These are phyloP conservation scores for Saccharomycopsis sp. DNA, from an alignment of 805 yeast species.

Conservation along the genomic window DNA sequence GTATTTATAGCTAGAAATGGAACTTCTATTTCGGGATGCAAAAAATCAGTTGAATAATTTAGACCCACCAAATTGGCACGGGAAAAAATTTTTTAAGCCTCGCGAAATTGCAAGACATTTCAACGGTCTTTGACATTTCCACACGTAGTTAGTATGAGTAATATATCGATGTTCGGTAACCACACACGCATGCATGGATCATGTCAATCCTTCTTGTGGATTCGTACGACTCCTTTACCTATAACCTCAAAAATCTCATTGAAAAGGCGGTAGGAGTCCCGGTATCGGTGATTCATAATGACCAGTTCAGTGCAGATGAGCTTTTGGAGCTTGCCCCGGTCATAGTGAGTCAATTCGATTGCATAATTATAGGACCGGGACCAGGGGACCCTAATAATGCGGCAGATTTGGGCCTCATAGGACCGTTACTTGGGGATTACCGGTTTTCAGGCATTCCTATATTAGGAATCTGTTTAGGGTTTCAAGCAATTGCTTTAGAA, in stretches of 20 bases:
- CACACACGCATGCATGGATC: not conserved
- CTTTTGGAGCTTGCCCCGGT: slow-evolving; percentile 30
- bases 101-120: not conserved
- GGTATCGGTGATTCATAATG: slow-evolving; percentile 52
- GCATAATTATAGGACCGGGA: slow-evolving; percentile 90
- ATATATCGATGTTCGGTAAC: not conserved
- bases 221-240: slow-evolving; percentile 93
- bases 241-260: slow-evolving; percentile 63
- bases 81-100: not conserved
- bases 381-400: slow-evolving; percentile 79
- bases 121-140: not conserved
- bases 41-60: not conserved
- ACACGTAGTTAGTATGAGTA: not conserved
- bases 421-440: not conserved
- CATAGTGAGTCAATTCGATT: slow-evolving; percentile 49
- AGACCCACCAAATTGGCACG: not conserved
- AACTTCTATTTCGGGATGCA: too few species aligned
- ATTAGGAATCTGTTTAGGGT: slow-evolving; percentile 89
- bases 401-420: slow-evolving; percentile 22
- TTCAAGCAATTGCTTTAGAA: slow-evolving; percentile 66
- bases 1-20: too few species aligned
- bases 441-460: slow-evolving; percentile 45
- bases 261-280: slow-evolving; percentile 40
- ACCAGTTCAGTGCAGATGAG: slow-evolving; percentile 32
- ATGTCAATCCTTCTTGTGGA: slow-evolving; percentile 69